phyloP scores from a whole-genome alignment of 2,329 filamentous ascomycete genomes.

The Leptoxyphium fumago region DNA sequence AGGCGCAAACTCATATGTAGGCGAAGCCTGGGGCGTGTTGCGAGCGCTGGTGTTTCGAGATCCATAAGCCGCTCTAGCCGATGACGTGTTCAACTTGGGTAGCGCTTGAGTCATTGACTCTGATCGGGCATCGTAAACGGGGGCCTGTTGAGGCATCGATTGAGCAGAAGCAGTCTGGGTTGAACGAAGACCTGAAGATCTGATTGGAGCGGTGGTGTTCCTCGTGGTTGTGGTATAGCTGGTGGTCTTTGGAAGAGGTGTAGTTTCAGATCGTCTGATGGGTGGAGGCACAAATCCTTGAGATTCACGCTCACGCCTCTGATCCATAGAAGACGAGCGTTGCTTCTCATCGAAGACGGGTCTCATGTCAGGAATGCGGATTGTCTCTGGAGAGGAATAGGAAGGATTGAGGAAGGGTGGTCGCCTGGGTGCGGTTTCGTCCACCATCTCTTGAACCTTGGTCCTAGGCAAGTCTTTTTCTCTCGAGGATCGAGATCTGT shows the following conservation, averaged over 20 bases:
- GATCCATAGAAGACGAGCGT: not conserved
- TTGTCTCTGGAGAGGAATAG: slow-evolving; percentile 17
- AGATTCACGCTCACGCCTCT: not conserved
- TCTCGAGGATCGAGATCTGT: not conserved
- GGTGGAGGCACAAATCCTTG: not conserved
- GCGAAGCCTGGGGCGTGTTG: not conserved
- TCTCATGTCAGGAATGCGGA: slow-evolving; percentile 8
- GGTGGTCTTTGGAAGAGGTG: not conserved
- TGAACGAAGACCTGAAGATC: not conserved
- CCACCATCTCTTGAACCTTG: not conserved
- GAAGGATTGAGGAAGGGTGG: slow-evolving; percentile 25
- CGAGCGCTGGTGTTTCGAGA: not conserved
- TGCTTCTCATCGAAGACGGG: not conserved
- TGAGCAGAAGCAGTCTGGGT: not conserved
- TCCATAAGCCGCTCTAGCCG: not conserved
- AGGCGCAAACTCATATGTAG: not conserved
- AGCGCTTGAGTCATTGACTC: not conserved
- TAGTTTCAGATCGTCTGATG: not conserved
- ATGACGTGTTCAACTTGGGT: not conserved
- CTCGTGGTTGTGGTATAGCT: not conserved
- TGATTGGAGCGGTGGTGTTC: not conserved
- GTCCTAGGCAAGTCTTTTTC: slow-evolving; percentile 20
- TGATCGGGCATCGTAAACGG: not conserved
- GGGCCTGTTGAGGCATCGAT: not conserved
- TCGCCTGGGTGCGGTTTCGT: slow-evolving; percentile 2